A percentile compares a stretch with the other conserved stretches of the same genome.
Conservation (phyloP, 805 yeast genomes). For the Sugiyamaella floridensis region DNA sequence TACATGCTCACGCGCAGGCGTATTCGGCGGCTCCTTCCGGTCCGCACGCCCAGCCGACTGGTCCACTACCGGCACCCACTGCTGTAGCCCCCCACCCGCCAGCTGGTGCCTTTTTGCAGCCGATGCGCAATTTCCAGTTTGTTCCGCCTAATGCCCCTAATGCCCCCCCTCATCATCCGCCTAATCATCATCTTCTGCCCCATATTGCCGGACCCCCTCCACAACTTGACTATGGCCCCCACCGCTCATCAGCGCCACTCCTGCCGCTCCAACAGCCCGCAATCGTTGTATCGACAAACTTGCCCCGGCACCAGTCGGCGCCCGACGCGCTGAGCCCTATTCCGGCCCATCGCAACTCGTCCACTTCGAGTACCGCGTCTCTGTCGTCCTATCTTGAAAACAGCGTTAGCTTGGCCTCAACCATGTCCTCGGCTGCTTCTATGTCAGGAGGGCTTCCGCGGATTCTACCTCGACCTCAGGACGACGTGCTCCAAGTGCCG, state of each 20-base stretch:
- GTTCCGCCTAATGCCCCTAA: background rate
- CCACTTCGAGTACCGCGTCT: constrained; percentile 2
- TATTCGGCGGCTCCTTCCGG: background rate
- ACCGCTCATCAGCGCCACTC: constrained; percentile 4
- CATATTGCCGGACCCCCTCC: constrained; percentile 3
- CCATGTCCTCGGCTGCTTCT: constrained; percentile 4
- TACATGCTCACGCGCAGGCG: background rate
- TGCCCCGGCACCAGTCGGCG: constrained; percentile 9
- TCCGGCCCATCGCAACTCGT: constrained; percentile 8
- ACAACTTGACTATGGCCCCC: background rate
- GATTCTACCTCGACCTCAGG: constrained; percentile 15
- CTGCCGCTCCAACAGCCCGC: constrained; percentile 3
- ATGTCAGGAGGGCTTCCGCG: constrained; percentile 8
- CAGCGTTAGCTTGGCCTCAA: background rate
- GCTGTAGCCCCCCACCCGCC: no score
- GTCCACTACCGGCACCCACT: no score
- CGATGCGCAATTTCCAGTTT: background rate
- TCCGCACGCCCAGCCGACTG: background rate
- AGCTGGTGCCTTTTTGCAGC: background rate
- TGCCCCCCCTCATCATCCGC: constrained; percentile 3
- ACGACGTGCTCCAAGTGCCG: constrained; percentile 3
- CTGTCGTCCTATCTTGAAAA: background rate
- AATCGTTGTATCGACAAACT: background rate
- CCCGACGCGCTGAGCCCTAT: constrained; percentile 3
- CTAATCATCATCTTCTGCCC: constrained; percentile 8